These are phyloP conservation scores for Alternaria burnsii DNA, from an alignment of 2,329 filamentous ascomycete genomes.

Conservation along the genomic window DNA sequence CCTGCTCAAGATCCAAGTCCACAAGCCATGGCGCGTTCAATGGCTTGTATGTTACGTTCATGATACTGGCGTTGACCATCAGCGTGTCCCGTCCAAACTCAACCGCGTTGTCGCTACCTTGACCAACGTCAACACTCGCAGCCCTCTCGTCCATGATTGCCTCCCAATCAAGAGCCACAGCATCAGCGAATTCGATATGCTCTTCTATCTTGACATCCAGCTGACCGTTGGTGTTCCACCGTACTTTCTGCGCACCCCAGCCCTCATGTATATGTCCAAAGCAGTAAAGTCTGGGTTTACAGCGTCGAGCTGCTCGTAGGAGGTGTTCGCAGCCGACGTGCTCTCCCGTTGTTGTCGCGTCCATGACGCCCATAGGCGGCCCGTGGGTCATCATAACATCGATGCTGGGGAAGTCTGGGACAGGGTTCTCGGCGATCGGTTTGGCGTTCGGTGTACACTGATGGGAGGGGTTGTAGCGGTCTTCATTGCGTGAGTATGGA, in stretches of 20 bases:
- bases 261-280: constrained; percentile 71
- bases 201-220: constrained; percentile 28
- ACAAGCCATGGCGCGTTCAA: constrained; percentile 65
- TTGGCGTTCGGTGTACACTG: constrained; percentile 33
- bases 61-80: constrained; percentile 67
- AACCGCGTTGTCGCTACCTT: constrained; percentile 41
- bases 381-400: constrained; percentile 71
- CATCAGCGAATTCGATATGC: constrained; percentile 27
- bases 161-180: constrained; percentile 28
- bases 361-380: constrained; percentile 62
- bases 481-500: constrained; percentile 59
- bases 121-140: constrained; percentile 45
- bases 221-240: constrained; percentile 46
- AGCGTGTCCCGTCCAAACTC: constrained; percentile 61
- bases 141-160: constrained; percentile 33
- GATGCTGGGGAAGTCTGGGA: constrained; percentile 56
- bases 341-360: constrained; percentile 47
- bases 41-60: constrained; percentile 59
- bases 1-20: constrained; percentile 57
- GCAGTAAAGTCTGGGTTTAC: constrained; percentile 64
- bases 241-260: constrained; percentile 49
- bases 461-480: constrained; percentile 60
- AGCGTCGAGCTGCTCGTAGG: constrained; percentile 59
- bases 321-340: constrained; percentile 65
- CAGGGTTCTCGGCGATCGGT: constrained; percentile 48